phyloP scores from a whole-genome alignment of 805 yeast species.

The Zygotorulaspora danielsina region DNA sequence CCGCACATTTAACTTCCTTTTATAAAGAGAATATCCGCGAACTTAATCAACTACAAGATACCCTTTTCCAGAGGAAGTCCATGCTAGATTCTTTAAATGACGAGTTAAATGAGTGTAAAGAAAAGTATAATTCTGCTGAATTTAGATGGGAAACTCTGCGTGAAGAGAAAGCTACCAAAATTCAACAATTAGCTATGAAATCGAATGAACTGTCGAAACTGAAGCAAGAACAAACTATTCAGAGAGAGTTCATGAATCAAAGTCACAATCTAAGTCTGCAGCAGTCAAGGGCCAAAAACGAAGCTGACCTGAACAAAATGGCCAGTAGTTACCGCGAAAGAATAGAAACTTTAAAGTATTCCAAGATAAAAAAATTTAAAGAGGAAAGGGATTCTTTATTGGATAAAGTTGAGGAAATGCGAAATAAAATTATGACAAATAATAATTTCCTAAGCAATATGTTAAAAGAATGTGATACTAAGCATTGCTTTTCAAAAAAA shows the following conservation, averaged over 20 bases:
- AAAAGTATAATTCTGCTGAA: constrained; percentile 22
- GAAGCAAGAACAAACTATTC: constrained; percentile 26
- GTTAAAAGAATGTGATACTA: constrained; percentile 19
- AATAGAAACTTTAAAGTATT: constrained; percentile 39
- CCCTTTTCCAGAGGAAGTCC: constrained; percentile 25
- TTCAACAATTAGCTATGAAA: constrained; percentile 31
- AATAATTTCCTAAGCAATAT: constrained; percentile 17
- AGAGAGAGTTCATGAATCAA: constrained; percentile 24
- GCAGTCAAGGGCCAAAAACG: constrained; percentile 35
- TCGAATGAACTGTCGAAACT: constrained; percentile 34
- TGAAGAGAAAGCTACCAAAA: constrained; percentile 27
- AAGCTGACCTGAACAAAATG: constrained; percentile 37
- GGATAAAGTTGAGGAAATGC: constrained; percentile 33
- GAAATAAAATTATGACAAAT: constrained; percentile 24
- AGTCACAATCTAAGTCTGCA: constrained; percentile 36
- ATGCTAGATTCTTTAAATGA: constrained; percentile 26
- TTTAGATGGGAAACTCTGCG: constrained; percentile 29
- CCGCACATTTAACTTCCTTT: constrained; percentile 27
- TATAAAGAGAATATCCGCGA: constrained; percentile 33
- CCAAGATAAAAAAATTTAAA: constrained; percentile 35
- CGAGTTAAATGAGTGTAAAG: constrained; percentile 20
- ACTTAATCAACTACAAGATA: constrained; percentile 29
- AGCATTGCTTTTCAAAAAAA: constrained; percentile 19
- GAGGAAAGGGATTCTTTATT: constrained; percentile 28
- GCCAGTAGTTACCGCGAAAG: constrained; percentile 35